These are phyloP conservation scores for Alternaria sp. DNA, from an alignment of 2,329 filamentous ascomycete species.

Conservation along the genomic window DNA sequence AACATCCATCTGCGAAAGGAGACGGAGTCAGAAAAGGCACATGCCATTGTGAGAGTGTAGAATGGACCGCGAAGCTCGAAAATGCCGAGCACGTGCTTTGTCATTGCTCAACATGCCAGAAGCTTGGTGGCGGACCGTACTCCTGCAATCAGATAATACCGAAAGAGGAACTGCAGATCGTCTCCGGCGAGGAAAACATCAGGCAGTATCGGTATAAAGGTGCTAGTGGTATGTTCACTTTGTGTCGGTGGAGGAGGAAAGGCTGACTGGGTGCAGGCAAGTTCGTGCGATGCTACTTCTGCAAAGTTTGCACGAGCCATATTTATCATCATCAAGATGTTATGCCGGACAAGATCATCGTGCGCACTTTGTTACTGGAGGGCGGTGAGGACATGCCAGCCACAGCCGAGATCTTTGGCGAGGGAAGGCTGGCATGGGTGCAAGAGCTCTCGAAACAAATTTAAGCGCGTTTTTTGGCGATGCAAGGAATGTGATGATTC, in stretches of 20 bases:
- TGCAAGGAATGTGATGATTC: not conserved
- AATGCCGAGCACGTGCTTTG: slow-evolving; percentile 44
- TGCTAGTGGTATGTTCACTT: not conserved
- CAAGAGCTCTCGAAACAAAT: slow-evolving; percentile 24
- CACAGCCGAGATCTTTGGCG: slow-evolving; percentile 48
- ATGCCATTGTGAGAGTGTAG: slow-evolving; percentile 43
- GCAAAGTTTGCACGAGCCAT: slow-evolving; percentile 48
- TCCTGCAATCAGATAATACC: slow-evolving; percentile 47
- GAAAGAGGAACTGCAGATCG: slow-evolving; percentile 32
- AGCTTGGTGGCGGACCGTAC: slow-evolving; percentile 45
- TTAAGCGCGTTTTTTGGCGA: not conserved
- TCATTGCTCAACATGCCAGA: slow-evolving; percentile 48
- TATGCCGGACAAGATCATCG: slow-evolving; percentile 50
- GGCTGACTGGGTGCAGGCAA: slow-evolving; percentile 24
- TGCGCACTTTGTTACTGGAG: slow-evolving; percentile 49
- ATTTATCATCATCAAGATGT: slow-evolving; percentile 51
- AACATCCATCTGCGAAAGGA: slow-evolving; percentile 20
- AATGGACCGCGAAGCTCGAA: slow-evolving; percentile 32
- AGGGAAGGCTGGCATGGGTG: slow-evolving; percentile 46
- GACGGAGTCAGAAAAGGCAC: slow-evolving; percentile 26
- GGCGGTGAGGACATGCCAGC: slow-evolving; percentile 44
- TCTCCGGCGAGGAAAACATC: slow-evolving; percentile 29
- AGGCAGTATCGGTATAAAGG: slow-evolving; percentile 35
- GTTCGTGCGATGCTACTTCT: slow-evolving; percentile 48
- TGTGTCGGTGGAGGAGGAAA: slow-evolving; percentile 36